Evolutionary conservation across 345 rosid genomes (phyloP).

Genomic region (Dipteronia sinensis): DNA sequence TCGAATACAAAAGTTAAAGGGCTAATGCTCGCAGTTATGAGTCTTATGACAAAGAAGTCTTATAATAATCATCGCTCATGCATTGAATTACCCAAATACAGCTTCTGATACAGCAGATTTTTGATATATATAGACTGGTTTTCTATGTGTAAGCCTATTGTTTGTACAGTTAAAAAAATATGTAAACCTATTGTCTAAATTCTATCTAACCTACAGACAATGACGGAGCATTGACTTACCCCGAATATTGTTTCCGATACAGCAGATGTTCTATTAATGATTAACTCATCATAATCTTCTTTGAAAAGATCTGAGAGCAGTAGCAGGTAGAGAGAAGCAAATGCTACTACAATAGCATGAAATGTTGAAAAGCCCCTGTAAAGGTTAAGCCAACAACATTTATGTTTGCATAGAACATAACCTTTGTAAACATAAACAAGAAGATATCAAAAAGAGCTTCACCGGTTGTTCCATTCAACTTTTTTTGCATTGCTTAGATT

Average conservation of each 20-base stretch:
- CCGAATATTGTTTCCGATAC: conserved; percentile 61
- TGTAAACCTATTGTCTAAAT: not conserved
- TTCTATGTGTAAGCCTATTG: not conserved
- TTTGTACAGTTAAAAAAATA: not conserved
- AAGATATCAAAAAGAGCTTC: conserved; percentile 13
- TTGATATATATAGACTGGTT: not conserved
- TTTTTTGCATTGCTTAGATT: conserved; percentile 52
- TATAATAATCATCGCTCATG: not conserved
- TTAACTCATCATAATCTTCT: conserved; percentile 50
- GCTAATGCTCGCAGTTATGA: not conserved
- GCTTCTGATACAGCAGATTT: not conserved
- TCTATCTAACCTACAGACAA: not conserved
- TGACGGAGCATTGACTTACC: conserved; percentile 42
- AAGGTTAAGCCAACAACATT: conserved; percentile 15
- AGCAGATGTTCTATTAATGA: conserved; percentile 54
- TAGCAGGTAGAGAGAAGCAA: conserved; percentile 65
- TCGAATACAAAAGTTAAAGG: not conserved
- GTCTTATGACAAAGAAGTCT: not conserved
- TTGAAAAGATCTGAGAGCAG: conserved; percentile 59
- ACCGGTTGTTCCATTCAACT: conserved; percentile 93
- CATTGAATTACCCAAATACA: not conserved
- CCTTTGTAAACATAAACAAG: not conserved
- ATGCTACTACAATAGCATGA: conserved; percentile 68
- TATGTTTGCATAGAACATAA: not conserved
- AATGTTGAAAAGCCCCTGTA: conserved; percentile 87